Evolutionary conservation across 805 yeast genomes (phyloP).

Genomic region (Grigorovia humatica): DNA sequence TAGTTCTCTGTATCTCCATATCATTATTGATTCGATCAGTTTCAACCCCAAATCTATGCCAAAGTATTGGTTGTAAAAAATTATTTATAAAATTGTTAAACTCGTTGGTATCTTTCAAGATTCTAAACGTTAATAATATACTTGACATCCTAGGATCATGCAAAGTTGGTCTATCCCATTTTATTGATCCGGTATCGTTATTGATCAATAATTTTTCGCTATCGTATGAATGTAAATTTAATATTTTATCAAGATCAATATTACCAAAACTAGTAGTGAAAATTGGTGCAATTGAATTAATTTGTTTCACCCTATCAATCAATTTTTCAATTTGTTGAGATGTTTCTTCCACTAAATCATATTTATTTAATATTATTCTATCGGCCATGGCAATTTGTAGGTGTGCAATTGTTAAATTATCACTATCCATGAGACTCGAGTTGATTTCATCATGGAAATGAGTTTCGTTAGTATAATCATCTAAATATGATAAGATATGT

Average conservation of each 20-base stretch:
- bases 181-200: background rate
- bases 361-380: conserved; percentile 65
- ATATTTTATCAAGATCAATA: conserved; percentile 48
- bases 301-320: conserved; percentile 28
- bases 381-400: conserved; percentile 89
- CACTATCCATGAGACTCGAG: conserved; percentile 10
- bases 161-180: conserved; percentile 17
- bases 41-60: conserved; percentile 48
- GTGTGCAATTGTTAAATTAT: conserved; percentile 66
- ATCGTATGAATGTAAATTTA: conserved; percentile 76
- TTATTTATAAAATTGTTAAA: conserved; percentile 39
- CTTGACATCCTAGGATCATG: conserved; percentile 51
- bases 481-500: conserved; percentile 54
- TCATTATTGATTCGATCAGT: conserved; percentile 13
- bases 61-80: conserved; percentile 60
- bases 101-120: conserved; percentile 27
- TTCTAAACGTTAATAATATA: conserved; percentile 36
- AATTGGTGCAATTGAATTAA: conserved; percentile 63
- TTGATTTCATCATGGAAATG: conserved; percentile 45
- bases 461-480: conserved; percentile 51
- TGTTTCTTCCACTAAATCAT: conserved; percentile 38
- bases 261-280: conserved; percentile 66
- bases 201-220: conserved; percentile 11
- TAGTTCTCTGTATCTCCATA: conserved; percentile 68
- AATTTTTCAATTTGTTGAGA: conserved; percentile 25